Evolutionary conservation across 768 basidiomycete genomes (phyloP).

Genomic region (Kwoniella dejecticola): DNA sequence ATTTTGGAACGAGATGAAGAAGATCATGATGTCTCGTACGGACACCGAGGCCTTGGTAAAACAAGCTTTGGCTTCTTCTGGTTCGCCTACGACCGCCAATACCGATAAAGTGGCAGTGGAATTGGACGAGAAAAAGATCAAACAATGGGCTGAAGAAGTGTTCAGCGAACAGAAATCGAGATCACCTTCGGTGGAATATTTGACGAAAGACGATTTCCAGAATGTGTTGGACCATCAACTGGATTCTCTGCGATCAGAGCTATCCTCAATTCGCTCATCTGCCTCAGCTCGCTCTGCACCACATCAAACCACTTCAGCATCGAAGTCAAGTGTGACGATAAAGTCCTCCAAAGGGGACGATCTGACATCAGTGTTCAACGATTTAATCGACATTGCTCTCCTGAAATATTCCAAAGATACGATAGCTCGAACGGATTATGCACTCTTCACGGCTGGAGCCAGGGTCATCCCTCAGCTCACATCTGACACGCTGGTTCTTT

Average conservation of each 20-base stretch:
- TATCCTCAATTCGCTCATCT: conserved; percentile 10
- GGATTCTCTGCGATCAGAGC: conserved; percentile 29
- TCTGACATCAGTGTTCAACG: conserved; percentile 67
- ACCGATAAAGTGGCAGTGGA: conserved; percentile 23
- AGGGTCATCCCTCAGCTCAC: conserved; percentile 80
- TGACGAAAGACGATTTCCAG: conserved; percentile 53
- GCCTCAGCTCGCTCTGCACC: neutral
- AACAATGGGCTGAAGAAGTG: conserved; percentile 49
- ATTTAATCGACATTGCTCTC: conserved; percentile 76
- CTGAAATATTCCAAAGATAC: conserved; percentile 71
- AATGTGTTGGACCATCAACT: conserved; percentile 55
- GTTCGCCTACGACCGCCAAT: neutral
- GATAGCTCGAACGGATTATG: conserved; percentile 81
- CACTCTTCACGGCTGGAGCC: conserved; percentile 79
- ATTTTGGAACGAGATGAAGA: conserved; percentile 58
- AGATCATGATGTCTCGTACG: conserved; percentile 51
- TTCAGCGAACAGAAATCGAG: conserved; percentile 33
- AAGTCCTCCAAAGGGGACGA: conserved; percentile 64
- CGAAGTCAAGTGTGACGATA: conserved; percentile 24
- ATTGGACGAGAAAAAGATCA: conserved; percentile 51
- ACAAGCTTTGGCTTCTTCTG: conserved; percentile 25
- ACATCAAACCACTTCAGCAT: neutral
- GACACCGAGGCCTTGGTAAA: conserved; percentile 42
- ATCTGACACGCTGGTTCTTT: conserved; percentile 72
- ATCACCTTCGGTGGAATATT: conserved; percentile 42